Evolutionary conservation across 2,329 filamentous ascomycete genomes (phyloP).

Genomic region (Talaromyces sp.): DNA sequence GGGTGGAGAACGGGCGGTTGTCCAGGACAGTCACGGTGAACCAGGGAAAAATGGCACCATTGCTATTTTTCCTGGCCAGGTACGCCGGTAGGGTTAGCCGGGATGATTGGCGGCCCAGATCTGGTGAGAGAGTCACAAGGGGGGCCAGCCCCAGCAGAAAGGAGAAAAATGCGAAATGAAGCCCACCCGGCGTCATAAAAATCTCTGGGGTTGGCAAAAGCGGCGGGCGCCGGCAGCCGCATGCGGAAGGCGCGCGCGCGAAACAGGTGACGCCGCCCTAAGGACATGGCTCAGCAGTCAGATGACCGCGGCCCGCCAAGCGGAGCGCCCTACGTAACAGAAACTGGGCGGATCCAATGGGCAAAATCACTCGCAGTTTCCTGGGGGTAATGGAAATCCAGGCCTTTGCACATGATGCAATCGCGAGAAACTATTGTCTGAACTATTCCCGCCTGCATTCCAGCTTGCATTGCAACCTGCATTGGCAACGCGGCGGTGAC

Average conservation of each 20-base stretch:
- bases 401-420: not conserved
- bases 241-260: not conserved
- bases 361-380: conserved; percentile 23
- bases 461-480: too few relatives aligned
- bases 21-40: not conserved
- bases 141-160: not conserved
- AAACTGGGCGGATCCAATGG: conserved; percentile 26
- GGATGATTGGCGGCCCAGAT: not conserved
- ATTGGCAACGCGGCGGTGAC: too few relatives aligned
- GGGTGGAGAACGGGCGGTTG: not conserved
- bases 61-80: conserved; percentile 1
- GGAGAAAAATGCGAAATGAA: not conserved
- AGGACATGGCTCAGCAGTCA: conserved; percentile 18
- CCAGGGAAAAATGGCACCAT: conserved; percentile 7
- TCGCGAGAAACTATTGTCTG: not conserved
- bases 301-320: conserved; percentile 23
- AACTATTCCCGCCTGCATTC: too few relatives aligned
- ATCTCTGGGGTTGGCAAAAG: not conserved
- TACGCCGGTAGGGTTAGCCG: not conserved
- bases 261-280: conserved; percentile 16
- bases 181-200: not conserved
- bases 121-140: not conserved
- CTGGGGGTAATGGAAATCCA: conserved; percentile 28
- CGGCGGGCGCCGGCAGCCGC: not conserved
- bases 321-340: conserved; percentile 31